phyloP scores from a whole-genome alignment of 805 yeast species.

The Blastobotrys chiropterorum region DNA sequence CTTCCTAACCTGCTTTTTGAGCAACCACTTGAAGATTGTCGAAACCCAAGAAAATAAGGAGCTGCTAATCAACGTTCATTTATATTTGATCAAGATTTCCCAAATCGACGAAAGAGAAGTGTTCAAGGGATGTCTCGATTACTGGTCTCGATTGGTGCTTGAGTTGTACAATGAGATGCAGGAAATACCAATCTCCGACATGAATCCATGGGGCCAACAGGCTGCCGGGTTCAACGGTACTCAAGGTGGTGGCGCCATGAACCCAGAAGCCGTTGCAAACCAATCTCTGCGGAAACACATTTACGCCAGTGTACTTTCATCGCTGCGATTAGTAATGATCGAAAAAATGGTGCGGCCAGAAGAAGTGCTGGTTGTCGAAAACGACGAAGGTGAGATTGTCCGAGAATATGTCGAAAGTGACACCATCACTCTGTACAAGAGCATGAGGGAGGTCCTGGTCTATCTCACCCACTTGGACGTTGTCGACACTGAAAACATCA shows the following conservation, averaged over 20 bases:
- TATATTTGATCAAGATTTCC: constrained; percentile 76
- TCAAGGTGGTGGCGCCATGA: constrained; percentile 67
- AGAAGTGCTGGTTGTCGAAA: constrained; percentile 93
- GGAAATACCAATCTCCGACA: constrained; percentile 61
- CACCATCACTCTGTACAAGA: constrained; percentile 90
- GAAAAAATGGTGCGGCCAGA: constrained; percentile 98
- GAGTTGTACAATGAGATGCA: constrained; percentile 82
- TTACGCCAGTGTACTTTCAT: constrained; percentile 71
- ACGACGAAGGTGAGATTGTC: constrained; percentile 98
- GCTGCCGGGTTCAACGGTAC: constrained; percentile 49
- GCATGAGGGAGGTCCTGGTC: constrained; percentile 92
- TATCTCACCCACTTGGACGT: constrained; percentile 94
- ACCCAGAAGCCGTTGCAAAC: constrained; percentile 70
- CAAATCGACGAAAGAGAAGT: constrained; percentile 92
- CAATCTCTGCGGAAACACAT: constrained; percentile 81
- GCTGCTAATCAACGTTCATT: constrained; percentile 64
- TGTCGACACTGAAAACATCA: constrained; percentile 84
- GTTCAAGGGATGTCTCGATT: constrained; percentile 91
- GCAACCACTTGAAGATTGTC: constrained; percentile 61
- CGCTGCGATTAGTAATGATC: constrained; percentile 84
- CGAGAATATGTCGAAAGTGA: constrained; percentile 97
- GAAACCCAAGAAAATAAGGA: constrained; percentile 47
- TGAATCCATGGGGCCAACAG: constrained; percentile 29
- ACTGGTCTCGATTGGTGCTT: constrained; percentile 84
- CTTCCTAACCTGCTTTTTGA: constrained; percentile 79